Base-by-base conservation (phyloP, 2,329 filamentous ascomycete species). In the Penicillium sclerotiorum region DNA sequence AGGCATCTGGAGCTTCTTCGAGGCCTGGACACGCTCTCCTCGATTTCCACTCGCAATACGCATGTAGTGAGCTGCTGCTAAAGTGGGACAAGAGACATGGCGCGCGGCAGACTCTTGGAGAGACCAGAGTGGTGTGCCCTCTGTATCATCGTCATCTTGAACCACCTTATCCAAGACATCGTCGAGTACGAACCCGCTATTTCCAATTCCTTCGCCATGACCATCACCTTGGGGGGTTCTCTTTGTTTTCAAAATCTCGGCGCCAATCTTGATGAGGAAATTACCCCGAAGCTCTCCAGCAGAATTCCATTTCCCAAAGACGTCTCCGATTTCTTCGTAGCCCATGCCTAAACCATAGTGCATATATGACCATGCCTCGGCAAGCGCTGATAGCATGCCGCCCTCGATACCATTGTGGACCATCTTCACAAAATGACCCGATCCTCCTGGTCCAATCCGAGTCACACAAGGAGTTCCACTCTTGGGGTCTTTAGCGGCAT, bases 401-500 rank as follows among this genome's bases (percentile, higher is more conserved):
- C 88, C 84, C 63, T 89, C 86, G 52, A 89, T 88, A 1, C 85
- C 86, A 56, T 89, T 88, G 64, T 89, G 86, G 4, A 88, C 78
- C 85, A 89, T 89, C 73, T 90, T 89, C 33, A 88, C 84, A 60
- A 85, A 89, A 65, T 89, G 86, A 0, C 86, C 86, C 1, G 81
- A 78, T 1, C 86, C 85, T 0, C 81, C 81, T 2, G 80, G 79
- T 0, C 86, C 86, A 39, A 86, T 76, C 21, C 77, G 74, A 0
- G 73, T 80, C 0, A 86, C 83, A 57, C 85, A 89, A 1, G 84
- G 77, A 9, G 74, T 77, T 1, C 82, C 82, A 4, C 80, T 72
- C 50, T 67, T 68, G 28, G 72, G 71, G 47, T 85, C 84, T 59
- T 85, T 87, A 1, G 85, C 85, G 0, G 85, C 80, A 38, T 87